Evolutionary conservation across 2,329 filamentous ascomycete species (phyloP).

Genomic region (Cercospora nicotianae): DNA sequence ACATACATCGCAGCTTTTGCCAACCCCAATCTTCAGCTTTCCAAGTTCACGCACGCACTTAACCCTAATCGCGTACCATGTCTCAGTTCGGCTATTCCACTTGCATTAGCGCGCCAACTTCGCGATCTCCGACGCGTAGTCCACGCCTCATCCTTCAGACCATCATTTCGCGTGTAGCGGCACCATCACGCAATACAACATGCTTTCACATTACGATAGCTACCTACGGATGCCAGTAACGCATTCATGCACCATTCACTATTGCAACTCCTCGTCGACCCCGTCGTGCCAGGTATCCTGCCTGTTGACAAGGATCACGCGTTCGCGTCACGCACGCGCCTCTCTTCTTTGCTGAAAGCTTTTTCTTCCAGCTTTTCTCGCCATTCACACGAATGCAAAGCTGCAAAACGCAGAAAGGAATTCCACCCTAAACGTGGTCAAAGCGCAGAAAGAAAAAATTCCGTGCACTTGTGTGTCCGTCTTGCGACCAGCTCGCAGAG

Average conservation of each 20-base stretch:
- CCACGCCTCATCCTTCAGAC: conserved; percentile 12
- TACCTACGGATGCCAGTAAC: conserved; percentile 4
- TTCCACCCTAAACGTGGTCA: not conserved
- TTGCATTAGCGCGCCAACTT: conserved; percentile 1
- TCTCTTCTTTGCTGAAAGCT: not conserved
- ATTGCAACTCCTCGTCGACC: not conserved
- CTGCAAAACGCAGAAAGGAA: not conserved
- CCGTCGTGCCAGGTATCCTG: not conserved
- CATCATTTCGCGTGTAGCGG: not conserved
- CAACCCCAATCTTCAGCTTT: not conserved
- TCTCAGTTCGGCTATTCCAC: not conserved
- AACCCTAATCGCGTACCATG: conserved; percentile 1
- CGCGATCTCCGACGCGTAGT: conserved; percentile 8
- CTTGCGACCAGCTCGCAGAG: conserved; percentile 3
- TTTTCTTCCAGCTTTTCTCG: conserved; percentile 6
- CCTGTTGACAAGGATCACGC: conserved; percentile 6
- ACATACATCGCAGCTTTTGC: not conserved
- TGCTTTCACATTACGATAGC: conserved; percentile 7
- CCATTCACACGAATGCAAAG: not conserved
- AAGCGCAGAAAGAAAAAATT: not conserved
- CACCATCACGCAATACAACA: not conserved
- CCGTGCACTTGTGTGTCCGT: conserved; percentile 6
- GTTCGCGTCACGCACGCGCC: conserved; percentile 14
- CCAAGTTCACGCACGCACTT: conserved; percentile 1
- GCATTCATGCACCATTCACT: conserved; percentile 5